Evolutionary conservation across 345 rosid genomes (phyloP).

Genomic region (Gynandropsis gynandra): DNA sequence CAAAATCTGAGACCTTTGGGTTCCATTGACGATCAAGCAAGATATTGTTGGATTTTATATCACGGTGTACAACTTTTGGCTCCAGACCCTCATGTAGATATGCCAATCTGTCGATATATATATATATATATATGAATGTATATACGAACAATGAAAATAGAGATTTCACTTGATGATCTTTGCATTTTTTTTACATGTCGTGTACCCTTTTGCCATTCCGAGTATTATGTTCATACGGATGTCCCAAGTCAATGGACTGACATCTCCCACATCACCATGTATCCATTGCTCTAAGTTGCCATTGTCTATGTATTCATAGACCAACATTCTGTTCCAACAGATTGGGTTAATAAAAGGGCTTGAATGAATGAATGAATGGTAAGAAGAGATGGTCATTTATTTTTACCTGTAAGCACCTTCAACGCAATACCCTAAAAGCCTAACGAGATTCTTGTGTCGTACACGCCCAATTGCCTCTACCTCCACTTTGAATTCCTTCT

Average conservation of each 20-base stretch:
- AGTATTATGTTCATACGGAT: conserved; percentile 63
- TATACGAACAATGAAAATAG: neutral
- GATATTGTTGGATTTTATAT: conserved; percentile 81
- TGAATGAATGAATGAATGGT: no score
- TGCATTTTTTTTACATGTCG: neutral
- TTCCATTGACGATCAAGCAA: conserved; percentile 89
- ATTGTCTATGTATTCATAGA: conserved; percentile 75
- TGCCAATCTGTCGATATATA: conserved; percentile 41
- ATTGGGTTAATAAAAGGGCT: neutral
- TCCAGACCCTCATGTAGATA: conserved; percentile 95
- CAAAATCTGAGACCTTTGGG: conserved; percentile 90
- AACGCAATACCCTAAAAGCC: conserved; percentile 87
- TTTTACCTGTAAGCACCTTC: conserved; percentile 92
- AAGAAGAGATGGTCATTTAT: neutral
- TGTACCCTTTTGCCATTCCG: conserved; percentile 76
- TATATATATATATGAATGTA: neutral
- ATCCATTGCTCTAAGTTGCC: conserved; percentile 88
- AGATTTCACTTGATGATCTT: neutral
- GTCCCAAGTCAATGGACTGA: conserved; percentile 72
- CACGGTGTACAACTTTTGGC: conserved; percentile 92
- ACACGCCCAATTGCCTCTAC: conserved; percentile 94
- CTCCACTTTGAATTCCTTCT: conserved; percentile 87
- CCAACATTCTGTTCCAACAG: conserved; percentile 55
- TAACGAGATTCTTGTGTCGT: conserved; percentile 82
- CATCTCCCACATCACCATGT: conserved; percentile 68